Conservation (phyloP, 176 grass and related monocot genomes). For the Zea mays region DNA sequence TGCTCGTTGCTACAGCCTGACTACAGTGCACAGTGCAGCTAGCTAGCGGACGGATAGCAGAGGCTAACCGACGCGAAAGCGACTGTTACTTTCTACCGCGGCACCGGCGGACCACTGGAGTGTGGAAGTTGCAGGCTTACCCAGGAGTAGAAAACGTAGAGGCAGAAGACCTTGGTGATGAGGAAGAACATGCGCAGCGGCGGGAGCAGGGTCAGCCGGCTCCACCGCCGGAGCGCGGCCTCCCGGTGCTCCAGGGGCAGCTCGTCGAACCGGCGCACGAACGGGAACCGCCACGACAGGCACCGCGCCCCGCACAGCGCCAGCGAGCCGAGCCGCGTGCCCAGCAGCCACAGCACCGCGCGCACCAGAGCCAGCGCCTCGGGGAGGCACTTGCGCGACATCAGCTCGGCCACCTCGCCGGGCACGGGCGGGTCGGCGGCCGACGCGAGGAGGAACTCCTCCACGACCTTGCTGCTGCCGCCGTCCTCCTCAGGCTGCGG, state of each 20-base stretch:
- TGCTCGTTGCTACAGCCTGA: not conserved
- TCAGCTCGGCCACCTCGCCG: constrained; percentile 70
- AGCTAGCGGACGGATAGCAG: not conserved
- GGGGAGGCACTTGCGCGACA: constrained; percentile 56
- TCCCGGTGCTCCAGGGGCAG: constrained; percentile 55
- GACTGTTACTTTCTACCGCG: not conserved
- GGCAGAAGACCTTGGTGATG: constrained; percentile 62
- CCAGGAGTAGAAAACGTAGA: constrained; percentile 77
- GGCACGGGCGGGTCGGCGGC: constrained; percentile 62
- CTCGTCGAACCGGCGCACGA: constrained; percentile 62
- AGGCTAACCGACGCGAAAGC: not conserved
- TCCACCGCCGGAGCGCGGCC: constrained; percentile 61
- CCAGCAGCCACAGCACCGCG: constrained; percentile 69
- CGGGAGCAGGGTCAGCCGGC: constrained; percentile 46
- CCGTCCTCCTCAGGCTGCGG: not conserved
- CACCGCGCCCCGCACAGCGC: constrained; percentile 58
- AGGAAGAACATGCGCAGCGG: constrained; percentile 73
- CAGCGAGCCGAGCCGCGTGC: constrained; percentile 67
- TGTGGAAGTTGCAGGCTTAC: constrained; percentile 31
- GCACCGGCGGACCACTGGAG: not conserved
- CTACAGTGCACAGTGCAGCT: not conserved
- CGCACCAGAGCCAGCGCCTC: constrained; percentile 59
- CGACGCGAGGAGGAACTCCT: constrained; percentile 66
- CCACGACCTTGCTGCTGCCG: constrained; percentile 15
- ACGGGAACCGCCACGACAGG: constrained; percentile 52